Evolutionary conservation across 2,329 filamentous ascomycete genomes (phyloP).

Genomic region (Clarireedia homoeocarpa): DNA sequence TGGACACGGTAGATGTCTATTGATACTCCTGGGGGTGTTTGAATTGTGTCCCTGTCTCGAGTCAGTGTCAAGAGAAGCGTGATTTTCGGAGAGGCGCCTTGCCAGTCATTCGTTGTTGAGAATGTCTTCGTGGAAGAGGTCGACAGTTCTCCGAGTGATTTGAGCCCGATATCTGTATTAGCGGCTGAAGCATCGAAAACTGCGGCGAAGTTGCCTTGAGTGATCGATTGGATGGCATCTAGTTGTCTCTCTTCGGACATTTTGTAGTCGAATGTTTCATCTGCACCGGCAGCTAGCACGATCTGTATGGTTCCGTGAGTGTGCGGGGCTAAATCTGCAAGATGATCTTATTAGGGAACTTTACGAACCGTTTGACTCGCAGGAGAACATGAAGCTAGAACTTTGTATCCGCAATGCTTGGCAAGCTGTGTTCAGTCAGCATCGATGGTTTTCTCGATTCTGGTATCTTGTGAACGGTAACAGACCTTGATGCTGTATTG

Average conservation of each 20-base stretch:
- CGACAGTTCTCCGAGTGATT: background rate
- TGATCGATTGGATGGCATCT: background rate
- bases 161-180: background rate
- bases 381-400: constrained; percentile 32
- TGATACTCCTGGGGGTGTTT: constrained; percentile 5
- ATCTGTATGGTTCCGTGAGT: constrained; percentile 16
- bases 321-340: no score
- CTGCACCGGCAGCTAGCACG: constrained; percentile 26
- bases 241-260: background rate
- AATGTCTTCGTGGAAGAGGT: background rate
- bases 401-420: constrained; percentile 31
- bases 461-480: background rate
- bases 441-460: background rate
- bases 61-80: background rate
- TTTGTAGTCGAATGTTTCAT: constrained; percentile 30
- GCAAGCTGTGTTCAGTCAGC: constrained; percentile 24
- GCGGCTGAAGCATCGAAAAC: constrained; percentile 4
- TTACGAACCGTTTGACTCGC: background rate
- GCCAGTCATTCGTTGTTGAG: constrained; percentile 7
- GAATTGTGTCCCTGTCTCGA: constrained; percentile 13
- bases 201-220: constrained; percentile 1
- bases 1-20: constrained; percentile 14
- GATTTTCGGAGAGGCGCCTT: background rate
- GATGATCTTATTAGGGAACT: no score
- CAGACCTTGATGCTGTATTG: constrained; percentile 29